Evolutionary conservation across 192 early-diverging fungal genomes (phyloP), one percentile per base, ranked within the genome.

Genomic region (Podila verticillata): DNA sequence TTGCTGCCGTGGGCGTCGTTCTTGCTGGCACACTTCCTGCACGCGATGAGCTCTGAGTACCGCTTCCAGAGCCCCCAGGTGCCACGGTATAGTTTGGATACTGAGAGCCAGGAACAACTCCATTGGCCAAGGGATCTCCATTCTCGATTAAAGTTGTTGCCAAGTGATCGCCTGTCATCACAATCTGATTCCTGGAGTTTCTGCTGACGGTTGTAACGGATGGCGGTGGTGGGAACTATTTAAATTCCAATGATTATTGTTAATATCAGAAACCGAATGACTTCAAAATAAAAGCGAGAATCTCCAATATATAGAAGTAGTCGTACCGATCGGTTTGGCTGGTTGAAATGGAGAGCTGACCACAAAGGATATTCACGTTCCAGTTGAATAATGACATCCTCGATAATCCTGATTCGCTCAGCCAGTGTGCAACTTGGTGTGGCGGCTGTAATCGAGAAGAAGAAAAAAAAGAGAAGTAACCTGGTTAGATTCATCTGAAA

Each of bases 341-440:
- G 91, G 57, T 93, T 90, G 69, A 96, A 96, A 64, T 95, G 87
- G 48, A 92, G 68, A 0, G 93, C 91, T 5, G 94, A 87, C 93
- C 93, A 95, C 7, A 88, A 81, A 17, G 95, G 95, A 81, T 91
- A 90, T 66, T 93, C 88, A 5, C 84, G 71, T 61, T 96, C 95
- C 22, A 96, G 68, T 57, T 88, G 83, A 67, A 94, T 93, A 32
- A 96, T 84, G 34, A 86, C 89, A 68, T 94, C 88, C 73, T 96
- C 95, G 28, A 96, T 72, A 24, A 91, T 89, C 62, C 90, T 84
- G 49, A 96, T 86, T 20, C 93, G 83, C n/a, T 86, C 80, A 3
- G 84, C 84, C 65, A 83, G 82, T 64, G 72, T 82, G 22, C 86
- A 66, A 0, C 69, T 81, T 34, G 77, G 75, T 5, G 74, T 61